phyloP scores from a whole-genome alignment of 176 grass and related monocot genomes.

The Rhipidocladum racemiflorum region DNA sequence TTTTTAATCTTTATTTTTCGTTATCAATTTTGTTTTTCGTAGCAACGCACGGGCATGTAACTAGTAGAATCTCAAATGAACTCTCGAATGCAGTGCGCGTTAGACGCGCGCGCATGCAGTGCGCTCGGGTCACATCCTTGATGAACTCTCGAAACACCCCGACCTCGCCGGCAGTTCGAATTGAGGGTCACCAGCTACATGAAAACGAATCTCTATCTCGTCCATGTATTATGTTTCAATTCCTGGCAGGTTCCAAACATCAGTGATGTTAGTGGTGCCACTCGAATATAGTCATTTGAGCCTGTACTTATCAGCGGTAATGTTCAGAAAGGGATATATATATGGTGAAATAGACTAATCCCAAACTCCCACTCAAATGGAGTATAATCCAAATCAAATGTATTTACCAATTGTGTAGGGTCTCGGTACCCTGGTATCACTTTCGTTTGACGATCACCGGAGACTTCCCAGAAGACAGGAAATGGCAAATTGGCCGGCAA shows the following conservation, averaged over 20 bases:
- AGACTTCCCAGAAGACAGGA: neutral
- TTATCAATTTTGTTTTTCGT: no score
- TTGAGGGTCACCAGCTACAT: no score
- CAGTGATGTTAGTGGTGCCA: neutral
- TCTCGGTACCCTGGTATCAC: neutral
- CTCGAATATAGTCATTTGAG: neutral
- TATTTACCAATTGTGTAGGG: neutral
- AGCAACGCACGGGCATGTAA: no score
- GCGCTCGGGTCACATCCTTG: neutral
- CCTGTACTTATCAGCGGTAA: neutral
- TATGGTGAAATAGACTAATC: neutral
- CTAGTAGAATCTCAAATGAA: no score
- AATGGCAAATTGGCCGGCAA: neutral
- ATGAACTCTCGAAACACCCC: neutral
- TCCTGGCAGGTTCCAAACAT: neutral
- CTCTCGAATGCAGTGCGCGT: no score
- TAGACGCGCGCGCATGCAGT: no score
- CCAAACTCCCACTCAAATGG: neutral
- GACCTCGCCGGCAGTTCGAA: neutral
- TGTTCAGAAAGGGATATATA: neutral
- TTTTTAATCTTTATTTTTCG: no score
- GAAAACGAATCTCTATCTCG: neutral
- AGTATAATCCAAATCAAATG: neutral
- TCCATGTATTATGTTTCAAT: neutral
- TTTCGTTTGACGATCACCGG: neutral